Conservation (phyloP, 495 filamentous ascomycete genomes). For the Penicillium tannophilum region DNA sequence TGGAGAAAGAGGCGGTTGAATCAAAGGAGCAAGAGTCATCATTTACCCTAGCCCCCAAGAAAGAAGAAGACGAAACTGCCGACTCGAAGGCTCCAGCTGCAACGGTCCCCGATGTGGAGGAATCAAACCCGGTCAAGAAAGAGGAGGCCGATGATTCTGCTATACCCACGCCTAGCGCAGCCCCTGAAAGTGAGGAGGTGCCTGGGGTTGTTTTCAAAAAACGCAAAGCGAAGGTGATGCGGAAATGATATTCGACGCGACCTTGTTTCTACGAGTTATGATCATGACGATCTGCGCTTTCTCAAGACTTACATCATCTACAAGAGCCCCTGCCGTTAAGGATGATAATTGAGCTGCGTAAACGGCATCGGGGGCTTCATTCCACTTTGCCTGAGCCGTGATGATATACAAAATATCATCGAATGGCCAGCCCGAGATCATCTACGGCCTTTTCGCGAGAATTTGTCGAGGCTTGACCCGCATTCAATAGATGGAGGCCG, state of each 20-base stretch:
- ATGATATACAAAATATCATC: background rate
- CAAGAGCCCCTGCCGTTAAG: background rate
- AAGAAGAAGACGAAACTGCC: constrained; percentile 20
- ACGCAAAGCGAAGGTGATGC: constrained; percentile 76
- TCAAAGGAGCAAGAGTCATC: constrained; percentile 13
- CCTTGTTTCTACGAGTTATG: background rate
- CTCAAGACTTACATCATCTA: background rate
- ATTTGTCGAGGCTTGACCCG: background rate
- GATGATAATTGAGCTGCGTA: background rate
- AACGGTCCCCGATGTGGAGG: constrained; percentile 2
- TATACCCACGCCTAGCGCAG: constrained; percentile 17
- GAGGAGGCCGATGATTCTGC: constrained; percentile 30
- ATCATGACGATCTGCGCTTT: background rate
- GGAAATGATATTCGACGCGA: constrained; percentile 4
- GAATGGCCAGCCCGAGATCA: background rate
- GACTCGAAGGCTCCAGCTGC: constrained; percentile 1
- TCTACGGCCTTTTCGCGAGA: background rate
- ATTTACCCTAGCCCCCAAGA: constrained; percentile 7
- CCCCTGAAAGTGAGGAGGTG: constrained; percentile 31
- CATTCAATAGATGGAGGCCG: background rate
- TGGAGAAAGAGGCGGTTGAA: constrained; percentile 10
- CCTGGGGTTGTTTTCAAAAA: constrained; percentile 81
- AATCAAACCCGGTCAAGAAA: constrained; percentile 20
- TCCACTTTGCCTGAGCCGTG: background rate
- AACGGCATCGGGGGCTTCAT: background rate